These are phyloP conservation scores for Alternaria postmessia DNA, from an alignment of 2,329 filamentous ascomycete genomes.

Conservation along the genomic window DNA sequence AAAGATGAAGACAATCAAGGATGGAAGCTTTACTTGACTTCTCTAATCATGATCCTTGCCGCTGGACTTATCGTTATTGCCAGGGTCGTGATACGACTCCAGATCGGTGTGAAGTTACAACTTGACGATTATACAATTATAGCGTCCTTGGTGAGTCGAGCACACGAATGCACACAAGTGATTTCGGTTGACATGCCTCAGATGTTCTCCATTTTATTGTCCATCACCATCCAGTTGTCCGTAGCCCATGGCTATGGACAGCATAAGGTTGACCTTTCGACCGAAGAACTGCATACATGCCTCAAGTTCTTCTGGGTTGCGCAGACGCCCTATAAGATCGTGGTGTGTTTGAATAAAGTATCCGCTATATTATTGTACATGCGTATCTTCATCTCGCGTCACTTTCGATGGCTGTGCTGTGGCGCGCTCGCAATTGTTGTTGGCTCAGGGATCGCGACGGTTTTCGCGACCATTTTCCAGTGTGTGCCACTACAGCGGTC, in stretches of 20 bases:
- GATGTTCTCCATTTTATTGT: neutral
- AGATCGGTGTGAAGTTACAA: neutral
- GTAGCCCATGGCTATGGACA: too few relatives aligned
- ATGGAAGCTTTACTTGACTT: neutral
- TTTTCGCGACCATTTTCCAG: conserved; percentile 12
- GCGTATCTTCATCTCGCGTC: too few relatives aligned
- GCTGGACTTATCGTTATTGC: neutral
- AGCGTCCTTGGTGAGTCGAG: neutral
- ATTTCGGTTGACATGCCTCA: neutral
- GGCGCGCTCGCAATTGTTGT: too few relatives aligned
- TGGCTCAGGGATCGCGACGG: too few relatives aligned
- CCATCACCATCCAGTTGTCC: neutral
- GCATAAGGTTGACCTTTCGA: too few relatives aligned
- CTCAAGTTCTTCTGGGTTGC: too few relatives aligned
- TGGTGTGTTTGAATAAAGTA: too few relatives aligned
- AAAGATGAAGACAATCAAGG: neutral
- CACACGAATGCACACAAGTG: neutral
- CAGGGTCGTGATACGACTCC: neutral
- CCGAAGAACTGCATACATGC: too few relatives aligned
- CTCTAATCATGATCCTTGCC: neutral
- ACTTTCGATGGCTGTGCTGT: too few relatives aligned
- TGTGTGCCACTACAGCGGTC: conserved; percentile 11
- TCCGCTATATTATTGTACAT: too few relatives aligned
- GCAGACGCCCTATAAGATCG: too few relatives aligned
- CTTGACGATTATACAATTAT: neutral